phyloP scores from a whole-genome alignment of 1,284 basidiomycete genomes.

The Coriolopsis trogii region DNA sequence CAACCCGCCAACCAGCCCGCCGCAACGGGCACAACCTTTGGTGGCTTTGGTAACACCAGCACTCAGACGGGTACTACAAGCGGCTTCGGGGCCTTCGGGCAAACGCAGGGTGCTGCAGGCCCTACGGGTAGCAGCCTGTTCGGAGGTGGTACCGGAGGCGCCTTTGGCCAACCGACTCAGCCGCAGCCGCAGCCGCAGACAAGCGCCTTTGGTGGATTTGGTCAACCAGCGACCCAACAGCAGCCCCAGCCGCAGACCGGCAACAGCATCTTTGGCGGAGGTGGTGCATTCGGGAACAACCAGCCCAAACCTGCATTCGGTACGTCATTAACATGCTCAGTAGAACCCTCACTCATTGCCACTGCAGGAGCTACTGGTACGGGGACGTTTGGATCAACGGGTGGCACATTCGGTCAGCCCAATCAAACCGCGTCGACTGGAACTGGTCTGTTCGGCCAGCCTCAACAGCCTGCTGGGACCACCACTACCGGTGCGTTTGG shows the following conservation, averaged over 20 bases:
- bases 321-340: constrained; percentile 28
- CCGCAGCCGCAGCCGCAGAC: constrained; percentile 28
- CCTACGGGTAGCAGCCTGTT: constrained; percentile 45
- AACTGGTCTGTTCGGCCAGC: constrained; percentile 33
- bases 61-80: constrained; percentile 24
- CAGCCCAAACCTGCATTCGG: constrained; percentile 37
- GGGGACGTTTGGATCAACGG: constrained; percentile 38
- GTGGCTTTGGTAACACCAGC: constrained; percentile 29
- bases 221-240: constrained; percentile 33
- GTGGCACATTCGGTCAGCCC: constrained; percentile 30
- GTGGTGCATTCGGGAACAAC: constrained; percentile 36
- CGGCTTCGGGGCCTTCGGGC: constrained; percentile 46
- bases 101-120: constrained; percentile 20
- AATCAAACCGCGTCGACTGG: too few species aligned
- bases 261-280: constrained; percentile 17
- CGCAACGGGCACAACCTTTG: constrained; percentile 35
- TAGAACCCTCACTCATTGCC: constrained; percentile 1
- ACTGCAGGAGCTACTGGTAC: constrained; percentile 27
- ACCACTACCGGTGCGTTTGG: constrained; percentile 33
- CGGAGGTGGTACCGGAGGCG: constrained; percentile 25
- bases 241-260: too few species aligned
- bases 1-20: constrained; percentile 33
- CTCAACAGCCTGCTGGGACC: constrained; percentile 26
- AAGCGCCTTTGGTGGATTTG: constrained; percentile 37
- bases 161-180: constrained; percentile 33